phyloP scores from a whole-genome alignment of 164 flowering plant genomes.

The Vitis rotundifolia region DNA sequence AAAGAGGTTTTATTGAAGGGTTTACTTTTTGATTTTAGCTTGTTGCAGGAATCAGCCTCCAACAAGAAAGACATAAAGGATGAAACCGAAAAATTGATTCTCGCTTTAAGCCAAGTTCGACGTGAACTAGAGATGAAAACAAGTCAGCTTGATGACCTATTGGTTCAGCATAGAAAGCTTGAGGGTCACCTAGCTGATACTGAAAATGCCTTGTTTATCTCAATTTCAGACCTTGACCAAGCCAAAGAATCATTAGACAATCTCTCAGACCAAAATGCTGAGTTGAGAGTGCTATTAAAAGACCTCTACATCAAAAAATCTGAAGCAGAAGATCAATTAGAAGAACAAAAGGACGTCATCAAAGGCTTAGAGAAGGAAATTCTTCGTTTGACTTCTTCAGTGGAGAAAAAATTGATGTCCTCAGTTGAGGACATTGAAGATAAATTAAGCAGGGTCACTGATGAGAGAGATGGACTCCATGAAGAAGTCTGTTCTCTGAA shows the following conservation, averaged over 20 bases:
- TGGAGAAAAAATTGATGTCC: constrained; percentile 35
- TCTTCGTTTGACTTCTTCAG: constrained; percentile 41
- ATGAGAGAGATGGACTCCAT: constrained; percentile 56
- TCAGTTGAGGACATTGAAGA: constrained; percentile 43
- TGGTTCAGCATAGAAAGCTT: constrained; percentile 42
- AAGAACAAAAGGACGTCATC: constrained; percentile 55
- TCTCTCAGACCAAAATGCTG: constrained; percentile 54
- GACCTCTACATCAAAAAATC: constrained; percentile 53
- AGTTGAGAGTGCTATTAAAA: constrained; percentile 49
- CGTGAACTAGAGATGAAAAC: constrained; percentile 52
- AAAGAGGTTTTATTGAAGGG: constrained; percentile 69
- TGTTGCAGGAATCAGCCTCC: constrained; percentile 85
- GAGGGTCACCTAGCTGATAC: constrained; percentile 41
- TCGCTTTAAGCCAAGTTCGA: constrained; percentile 36
- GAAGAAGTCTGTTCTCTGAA: constrained; percentile 53
- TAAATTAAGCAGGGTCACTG: constrained; percentile 36
- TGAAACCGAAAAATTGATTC: constrained; percentile 52
- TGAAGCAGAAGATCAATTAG: constrained; percentile 54
- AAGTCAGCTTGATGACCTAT: constrained; percentile 44
- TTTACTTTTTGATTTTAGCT: constrained; percentile 72
- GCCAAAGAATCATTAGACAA: constrained; percentile 42
- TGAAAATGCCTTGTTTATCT: constrained; percentile 40
- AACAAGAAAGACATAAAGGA: constrained; percentile 58
- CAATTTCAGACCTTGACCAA: constrained; percentile 53
- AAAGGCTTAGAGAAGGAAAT: constrained; percentile 69